phyloP scores from a whole-genome alignment of 2,329 filamentous ascomycete genomes.

The Aspergillus hortae region DNA sequence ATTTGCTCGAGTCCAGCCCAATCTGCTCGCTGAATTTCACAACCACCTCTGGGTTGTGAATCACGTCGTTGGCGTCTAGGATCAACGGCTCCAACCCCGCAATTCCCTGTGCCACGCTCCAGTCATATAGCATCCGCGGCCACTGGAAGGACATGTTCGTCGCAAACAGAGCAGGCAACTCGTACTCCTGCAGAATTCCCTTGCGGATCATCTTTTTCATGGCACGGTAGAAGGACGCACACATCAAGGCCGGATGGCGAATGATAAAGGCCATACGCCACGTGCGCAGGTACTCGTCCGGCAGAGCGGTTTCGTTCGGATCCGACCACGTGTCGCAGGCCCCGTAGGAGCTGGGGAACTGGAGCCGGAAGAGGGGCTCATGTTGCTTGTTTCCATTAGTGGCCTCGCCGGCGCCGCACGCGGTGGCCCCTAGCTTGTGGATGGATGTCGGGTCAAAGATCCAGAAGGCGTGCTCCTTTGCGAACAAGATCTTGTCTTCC shows the following conservation, averaged over 20 bases:
- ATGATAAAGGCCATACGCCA: conserved; percentile 36
- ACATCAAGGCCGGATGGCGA: conserved; percentile 38
- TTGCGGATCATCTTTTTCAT: conserved; percentile 16
- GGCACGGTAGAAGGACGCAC: conserved; percentile 36
- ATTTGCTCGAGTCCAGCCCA: conserved; percentile 29
- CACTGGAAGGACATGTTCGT: conserved; percentile 28
- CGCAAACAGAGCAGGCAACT: conserved; percentile 11
- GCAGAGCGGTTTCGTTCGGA: conserved; percentile 31
- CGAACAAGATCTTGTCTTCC: conserved; percentile 27
- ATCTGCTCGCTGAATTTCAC: conserved; percentile 23
- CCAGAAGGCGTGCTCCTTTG: conserved; percentile 36
- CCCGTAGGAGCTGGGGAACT: conserved; percentile 15
- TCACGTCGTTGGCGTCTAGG: conserved; percentile 39
- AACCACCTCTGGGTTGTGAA: conserved; percentile 30
- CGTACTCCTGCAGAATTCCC: conserved; percentile 15
- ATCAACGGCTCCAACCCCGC: conserved; percentile 24
- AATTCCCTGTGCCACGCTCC: conserved; percentile 23
- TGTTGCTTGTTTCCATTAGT: conserved; percentile 4
- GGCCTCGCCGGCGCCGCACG: background rate
- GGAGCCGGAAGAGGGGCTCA: conserved; percentile 12
- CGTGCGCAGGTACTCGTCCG: conserved; percentile 32
- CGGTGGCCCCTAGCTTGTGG: too few relatives aligned
- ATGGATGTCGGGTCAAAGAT: conserved; percentile 21
- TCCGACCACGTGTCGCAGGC: conserved; percentile 19
- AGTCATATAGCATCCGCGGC: conserved; percentile 35